phyloP scores from a whole-genome alignment of 2,329 filamentous ascomycete genomes.

The Zymoseptoria crescenta region DNA sequence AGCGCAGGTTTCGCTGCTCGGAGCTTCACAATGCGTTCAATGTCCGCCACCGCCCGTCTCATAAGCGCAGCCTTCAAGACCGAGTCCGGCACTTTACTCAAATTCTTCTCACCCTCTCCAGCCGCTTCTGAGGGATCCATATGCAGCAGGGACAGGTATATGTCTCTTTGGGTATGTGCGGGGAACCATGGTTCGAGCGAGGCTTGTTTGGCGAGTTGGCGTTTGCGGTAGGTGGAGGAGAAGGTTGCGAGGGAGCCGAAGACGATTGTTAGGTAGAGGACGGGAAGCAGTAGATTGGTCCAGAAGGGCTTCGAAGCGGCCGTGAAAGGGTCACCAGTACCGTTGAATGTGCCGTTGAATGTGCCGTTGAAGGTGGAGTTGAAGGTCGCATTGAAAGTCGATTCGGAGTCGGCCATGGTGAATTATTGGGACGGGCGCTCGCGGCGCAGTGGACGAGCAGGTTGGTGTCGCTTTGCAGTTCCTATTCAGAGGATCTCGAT shows the following conservation, averaged over 20 bases:
- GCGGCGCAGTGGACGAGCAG: constrained; percentile 1
- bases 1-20: constrained; percentile 83
- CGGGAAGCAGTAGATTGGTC: constrained; percentile 75
- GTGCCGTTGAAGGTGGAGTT: constrained; percentile 18
- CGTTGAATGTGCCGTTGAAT: constrained; percentile 20
- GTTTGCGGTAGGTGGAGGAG: constrained; percentile 84
- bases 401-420: constrained; percentile 22
- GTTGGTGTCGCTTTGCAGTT: neutral
- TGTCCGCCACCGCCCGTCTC: constrained; percentile 84
- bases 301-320: constrained; percentile 42
- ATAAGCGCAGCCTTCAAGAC: constrained; percentile 82
- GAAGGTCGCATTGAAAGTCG: constrained; percentile 21
- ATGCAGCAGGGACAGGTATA: constrained; percentile 89
- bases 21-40: constrained; percentile 82
- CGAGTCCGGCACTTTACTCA: constrained; percentile 65
- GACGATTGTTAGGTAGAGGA: constrained; percentile 83
- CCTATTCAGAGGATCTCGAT: neutral
- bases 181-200: constrained; percentile 93
- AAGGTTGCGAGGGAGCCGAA: constrained; percentile 85
- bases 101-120: constrained; percentile 54
- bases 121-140: constrained; percentile 47
- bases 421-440: constrained; percentile 7
- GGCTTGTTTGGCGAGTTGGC: constrained; percentile 71
- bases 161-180: constrained; percentile 80
- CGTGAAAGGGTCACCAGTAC: constrained; percentile 18